A percentile compares a stretch with the other conserved stretches of the same genome.
Evolutionary conservation across 1,139 yeast genomes (phyloP).

Genomic region (Pichia sp.): DNA sequence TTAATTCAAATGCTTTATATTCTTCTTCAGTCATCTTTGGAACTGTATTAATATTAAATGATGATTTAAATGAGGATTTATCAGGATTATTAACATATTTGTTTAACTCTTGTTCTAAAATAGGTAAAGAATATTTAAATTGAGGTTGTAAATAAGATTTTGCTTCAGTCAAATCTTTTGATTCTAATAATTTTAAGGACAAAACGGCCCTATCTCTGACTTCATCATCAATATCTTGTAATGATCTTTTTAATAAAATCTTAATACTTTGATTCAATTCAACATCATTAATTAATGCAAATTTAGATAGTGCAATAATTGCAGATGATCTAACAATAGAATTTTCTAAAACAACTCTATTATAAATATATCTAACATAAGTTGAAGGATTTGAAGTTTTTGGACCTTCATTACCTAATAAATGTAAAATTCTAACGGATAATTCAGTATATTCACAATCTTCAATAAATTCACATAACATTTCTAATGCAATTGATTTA

Average conservation of each 20-base stretch:
- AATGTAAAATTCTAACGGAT: slow-evolving; percentile 82
- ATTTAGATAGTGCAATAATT: slow-evolving; percentile 84
- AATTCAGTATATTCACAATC: slow-evolving; percentile 96
- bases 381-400: slow-evolving; percentile 77
- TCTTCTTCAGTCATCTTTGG: slow-evolving; percentile 61
- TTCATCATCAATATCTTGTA: slow-evolving; percentile 89
- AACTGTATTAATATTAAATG: slow-evolving; percentile 68
- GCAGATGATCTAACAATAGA: slow-evolving; percentile 95
- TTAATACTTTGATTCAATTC: slow-evolving; percentile 64
- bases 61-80: slow-evolving; percentile 49
- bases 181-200: slow-evolving; percentile 58
- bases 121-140: slow-evolving; percentile 63
- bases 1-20: slow-evolving; percentile 52
- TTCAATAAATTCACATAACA: slow-evolving; percentile 93
- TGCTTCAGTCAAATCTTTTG: slow-evolving; percentile 41
- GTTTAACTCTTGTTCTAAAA: slow-evolving; percentile 72
- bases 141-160: slow-evolving; percentile 57
- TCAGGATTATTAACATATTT: slow-evolving; percentile 57
- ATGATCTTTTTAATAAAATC: slow-evolving; percentile 73
- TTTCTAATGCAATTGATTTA: slow-evolving; percentile 79
- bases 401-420: slow-evolving; percentile 95
- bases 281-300: slow-evolving; percentile 71
- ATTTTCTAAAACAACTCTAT: slow-evolving; percentile 92
- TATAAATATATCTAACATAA: slow-evolving; percentile 92
- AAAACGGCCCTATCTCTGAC: slow-evolving; percentile 97